Evolutionary conservation across 1,284 basidiomycete species (phyloP), one percentile per base, ranked within the genome.

Genomic region (Ceratobasidium sp.): DNA sequence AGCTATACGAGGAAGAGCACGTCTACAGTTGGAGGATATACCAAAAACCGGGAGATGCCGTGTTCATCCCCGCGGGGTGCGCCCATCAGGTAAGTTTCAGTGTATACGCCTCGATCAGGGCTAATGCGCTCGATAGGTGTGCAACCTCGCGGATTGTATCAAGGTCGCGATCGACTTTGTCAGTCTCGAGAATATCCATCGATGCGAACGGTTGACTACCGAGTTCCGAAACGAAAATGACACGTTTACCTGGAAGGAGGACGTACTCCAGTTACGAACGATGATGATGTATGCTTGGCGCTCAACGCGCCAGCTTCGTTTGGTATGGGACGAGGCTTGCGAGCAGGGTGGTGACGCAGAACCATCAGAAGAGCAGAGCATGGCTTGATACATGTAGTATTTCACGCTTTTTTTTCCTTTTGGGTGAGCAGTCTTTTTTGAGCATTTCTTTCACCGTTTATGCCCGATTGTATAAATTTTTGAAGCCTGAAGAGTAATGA

Each of bases 121-220:
- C 38, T 53, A 25, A 52, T 57, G 50, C 42, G 25, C 52, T 47
- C 17, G 42, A n/a, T 73, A 92, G 86, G 91, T 93, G 6, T 87
- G 88, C 75, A 95, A 96, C 75, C 80, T 96, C 35, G 84, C 93
- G 12, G 94, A 97, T 77, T 96, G 93, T 77, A 90, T 98, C 81
- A 98, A 98, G 81, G 92, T 97, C 54, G 95, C 96, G n/a, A 85
- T 92, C 73, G 95, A 98, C 80, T 98, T 96, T 79, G 93, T 98
- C 72, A 93, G 91, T 79, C 90, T 93, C 15, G 92, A 98, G 80
- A 97, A 96, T 76, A 88, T 97, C 40, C 83, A 82, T 64, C 85
- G 92, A 25, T 96, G 93, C 79, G 92, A 93, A 78, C 83, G 84
- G 77, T 82, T 97, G 64, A 94, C 92, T 64, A 83, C 84, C 72